These are phyloP conservation scores for Copromyces sp. DNA, from an alignment of 495 filamentous ascomycete species.

Conservation along the genomic window DNA sequence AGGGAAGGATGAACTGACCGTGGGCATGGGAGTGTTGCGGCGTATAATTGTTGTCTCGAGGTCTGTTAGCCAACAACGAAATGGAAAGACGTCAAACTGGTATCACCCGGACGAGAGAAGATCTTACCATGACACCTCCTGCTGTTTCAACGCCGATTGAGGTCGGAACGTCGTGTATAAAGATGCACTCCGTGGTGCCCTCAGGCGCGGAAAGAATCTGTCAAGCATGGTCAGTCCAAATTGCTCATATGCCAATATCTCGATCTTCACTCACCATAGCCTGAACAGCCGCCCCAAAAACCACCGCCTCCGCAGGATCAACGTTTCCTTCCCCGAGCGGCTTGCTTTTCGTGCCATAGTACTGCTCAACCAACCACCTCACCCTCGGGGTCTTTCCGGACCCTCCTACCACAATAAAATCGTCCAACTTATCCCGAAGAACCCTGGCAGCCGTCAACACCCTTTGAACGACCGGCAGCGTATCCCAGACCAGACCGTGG, in stretches of 20 bases:
- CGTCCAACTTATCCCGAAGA: conserved; percentile 58
- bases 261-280: conserved; percentile 47
- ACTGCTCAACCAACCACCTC: conserved; percentile 79
- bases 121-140: conserved; percentile 65
- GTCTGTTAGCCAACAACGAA: background rate
- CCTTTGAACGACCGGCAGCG: conserved; percentile 88
- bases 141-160: conserved; percentile 95
- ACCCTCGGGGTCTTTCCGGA: conserved; percentile 93
- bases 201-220: conserved; percentile 52
- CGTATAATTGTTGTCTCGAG: conserved; percentile 70
- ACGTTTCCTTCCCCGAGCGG: conserved; percentile 40
- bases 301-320: conserved; percentile 93
- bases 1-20: conserved; percentile 20
- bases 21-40: conserved; percentile 82
- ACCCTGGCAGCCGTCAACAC: conserved; percentile 77
- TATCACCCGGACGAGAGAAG: background rate
- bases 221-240: background rate
- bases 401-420: conserved; percentile 81
- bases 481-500: conserved; percentile 89
- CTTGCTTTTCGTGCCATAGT: conserved; percentile 88
- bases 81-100: background rate
- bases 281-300: conserved; percentile 88
- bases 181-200: conserved; percentile 62
- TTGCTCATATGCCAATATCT: background rate
- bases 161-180: conserved; percentile 61